Evolutionary conservation across 768 basidiomycete species (phyloP), one percentile per base, ranked within the genome.

Genomic region (Kwoniella sp.): DNA sequence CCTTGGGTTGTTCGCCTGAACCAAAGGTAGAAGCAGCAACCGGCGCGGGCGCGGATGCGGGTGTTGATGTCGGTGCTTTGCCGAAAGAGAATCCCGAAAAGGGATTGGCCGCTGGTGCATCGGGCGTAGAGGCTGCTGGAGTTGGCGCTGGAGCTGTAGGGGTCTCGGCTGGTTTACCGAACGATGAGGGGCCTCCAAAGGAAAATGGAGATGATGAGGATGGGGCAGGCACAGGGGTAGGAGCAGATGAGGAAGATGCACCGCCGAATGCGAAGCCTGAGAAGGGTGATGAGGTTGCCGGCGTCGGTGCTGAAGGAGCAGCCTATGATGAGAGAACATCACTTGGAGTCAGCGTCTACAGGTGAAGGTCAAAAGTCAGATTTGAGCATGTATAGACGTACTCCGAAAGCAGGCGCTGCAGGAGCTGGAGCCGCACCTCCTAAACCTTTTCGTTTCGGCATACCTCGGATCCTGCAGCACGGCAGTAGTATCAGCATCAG

Each of bases 391-490:
- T n/a, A n/a, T n/a, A n/a, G n/a, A 44, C 40, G 40, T 44, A 44
- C 40, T 19, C 10, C 40, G 8, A 15, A 19, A 44, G 55, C 56
- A 51, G 60, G 21, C n/a, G 54, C 25, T 29, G 57, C n/a, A 24
- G 57, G 46, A 19, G 49, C 25, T 6, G 33, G 58, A 25, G 36
- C 55, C 24, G 55, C 27, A 50, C 65, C 30, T 24, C 56, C 64
- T 1, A 68, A 26, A 29, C 68, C 68, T 58, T 68, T 67, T 33
- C 77, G 68, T 64, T 79, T 77, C n/a, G 78, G 78, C 65, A 79
- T 57, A 22, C 74, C 74, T 65, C 76, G 63, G 33, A 79, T 74
- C 2, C 62, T 64, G 30, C 44, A 10, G 7, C 22, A 71, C 71
- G 56, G 7, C 0, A 6, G 22, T 10, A 33, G 9, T 5, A 58